Evolutionary conservation across 495 filamentous ascomycete genomes (phyloP).

Genomic region (Pyronema omphalodes): DNA sequence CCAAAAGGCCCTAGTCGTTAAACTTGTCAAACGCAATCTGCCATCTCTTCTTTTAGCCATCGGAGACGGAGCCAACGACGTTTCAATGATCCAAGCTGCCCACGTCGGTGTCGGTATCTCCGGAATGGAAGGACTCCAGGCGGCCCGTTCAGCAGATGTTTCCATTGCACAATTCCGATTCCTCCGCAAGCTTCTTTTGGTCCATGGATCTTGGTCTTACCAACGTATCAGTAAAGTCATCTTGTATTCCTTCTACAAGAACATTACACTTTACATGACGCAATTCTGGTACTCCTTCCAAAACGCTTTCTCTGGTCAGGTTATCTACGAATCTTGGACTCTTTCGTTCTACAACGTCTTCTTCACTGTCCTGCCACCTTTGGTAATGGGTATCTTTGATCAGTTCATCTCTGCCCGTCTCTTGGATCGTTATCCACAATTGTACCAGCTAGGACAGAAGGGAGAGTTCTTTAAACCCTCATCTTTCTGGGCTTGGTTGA

Average conservation of each 20-base stretch:
- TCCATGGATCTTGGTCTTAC: conserved; percentile 96
- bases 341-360: conserved; percentile 98
- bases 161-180: conserved; percentile 93
- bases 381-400: conserved; percentile 92
- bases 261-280: conserved; percentile 95
- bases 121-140: conserved; percentile 96
- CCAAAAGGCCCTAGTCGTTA: conserved; percentile 95
- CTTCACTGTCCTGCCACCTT: conserved; percentile 84
- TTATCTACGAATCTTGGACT: conserved; percentile 99
- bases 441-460: conserved; percentile 84
- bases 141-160: conserved; percentile 87
- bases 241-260: conserved; percentile 98
- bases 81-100: conserved; percentile 98
- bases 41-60: conserved; percentile 87
- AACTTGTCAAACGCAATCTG: conserved; percentile 90
- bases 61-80: conserved; percentile 95
- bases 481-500: conserved; percentile 82
- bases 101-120: conserved; percentile 98
- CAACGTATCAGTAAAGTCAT: conserved; percentile 93
- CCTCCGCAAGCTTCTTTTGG: conserved; percentile 81
- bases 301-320: conserved; percentile 92
- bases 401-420: conserved; percentile 93
- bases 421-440: conserved; percentile 91
- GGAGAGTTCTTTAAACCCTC: conserved; percentile 82
- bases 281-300: conserved; percentile 99